Conservation (phyloP, 331 rosid species). For the Quercus lobata region DNA sequence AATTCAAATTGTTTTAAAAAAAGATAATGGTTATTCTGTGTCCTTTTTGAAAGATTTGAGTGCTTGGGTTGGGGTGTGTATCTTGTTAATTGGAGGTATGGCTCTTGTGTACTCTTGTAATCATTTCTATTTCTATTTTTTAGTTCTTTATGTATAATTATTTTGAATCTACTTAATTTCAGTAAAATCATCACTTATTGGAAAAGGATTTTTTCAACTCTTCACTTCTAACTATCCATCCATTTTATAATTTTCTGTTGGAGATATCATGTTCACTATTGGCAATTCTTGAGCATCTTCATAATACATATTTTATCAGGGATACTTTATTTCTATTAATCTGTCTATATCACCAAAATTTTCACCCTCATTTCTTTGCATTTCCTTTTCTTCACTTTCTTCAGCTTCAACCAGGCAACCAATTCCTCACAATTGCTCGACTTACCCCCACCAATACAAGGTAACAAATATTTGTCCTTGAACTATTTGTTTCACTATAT, state of each 20-base stretch:
- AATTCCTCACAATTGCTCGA: too few species aligned
- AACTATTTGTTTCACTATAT: too few species aligned
- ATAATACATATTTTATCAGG: not conserved
- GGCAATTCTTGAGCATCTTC: not conserved
- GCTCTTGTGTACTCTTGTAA: not conserved
- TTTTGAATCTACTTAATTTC: not conserved
- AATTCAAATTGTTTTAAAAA: not conserved
- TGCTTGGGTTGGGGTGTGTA: not conserved
- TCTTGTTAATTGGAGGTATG: slow-evolving; percentile 38
- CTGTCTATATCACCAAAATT: too few species aligned
- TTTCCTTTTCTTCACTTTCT: too few species aligned
- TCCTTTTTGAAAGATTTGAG: not conserved
- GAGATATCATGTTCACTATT: not conserved
- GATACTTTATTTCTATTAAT: too few species aligned
- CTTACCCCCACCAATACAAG: too few species aligned
- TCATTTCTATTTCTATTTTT: not conserved
- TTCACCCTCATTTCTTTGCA: too few species aligned
- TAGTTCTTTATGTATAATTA: not conserved
- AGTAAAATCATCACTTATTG: not conserved
- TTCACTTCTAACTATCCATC: not conserved
- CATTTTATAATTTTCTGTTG: not conserved
- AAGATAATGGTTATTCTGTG: not conserved
- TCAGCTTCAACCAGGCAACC: too few species aligned
- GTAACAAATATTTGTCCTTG: too few species aligned
- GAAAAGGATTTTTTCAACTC: not conserved